Base-by-base conservation (phyloP, 225 moss, liverwort and hornwort genomes). In the Sphagnum contortum region DNA sequence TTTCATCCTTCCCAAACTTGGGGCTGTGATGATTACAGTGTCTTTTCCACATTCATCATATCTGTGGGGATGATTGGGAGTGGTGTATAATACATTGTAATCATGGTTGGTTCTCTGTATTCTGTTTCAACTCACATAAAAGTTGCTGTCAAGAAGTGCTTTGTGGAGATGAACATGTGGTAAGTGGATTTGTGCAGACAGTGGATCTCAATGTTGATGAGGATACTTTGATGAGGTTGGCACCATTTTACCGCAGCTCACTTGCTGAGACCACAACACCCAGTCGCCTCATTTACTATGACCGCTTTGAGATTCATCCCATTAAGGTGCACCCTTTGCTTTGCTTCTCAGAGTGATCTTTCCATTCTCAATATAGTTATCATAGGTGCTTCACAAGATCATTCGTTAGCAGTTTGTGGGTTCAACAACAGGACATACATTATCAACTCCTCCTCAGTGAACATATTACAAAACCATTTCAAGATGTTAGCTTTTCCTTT, bases 241-340 rank as follows among this genome's bases (percentile, higher is more conserved):
- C 73, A 60, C 90, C 92, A 44, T 92, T 98, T 66, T 98, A 98
- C 65, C 84, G 96, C 54, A 72, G 75, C 61, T 98, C 96, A 14
- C 87, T 98, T 10, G 90, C 96, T 45, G 85, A 85, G 44, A 87
- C 96, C 49, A 92, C 86, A 6, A 88, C 90, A 45, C 96, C 96
- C 50, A 98, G 96, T 76, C 87, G 78, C 11, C 88, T 87, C 70
- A 88, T 98, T 47, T 98, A 98, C 62, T 98, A 92, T 73, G 96
- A 98, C 65, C 83, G 96, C 57, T 92, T 98, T 68, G 96, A 98
- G 73, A 98, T 98, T 67, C 96, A 98, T 70, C 96, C 96, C 55
- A 98, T 98, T 61, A 98, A 98, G 82, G 93, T 94, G 64, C 57
- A 56, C 2, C 29, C 29, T 29, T 12, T 29, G 29, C 12, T 56